Evolutionary conservation across 2,329 filamentous ascomycete species (phyloP).

Genomic region (Aspergillus sergii): DNA sequence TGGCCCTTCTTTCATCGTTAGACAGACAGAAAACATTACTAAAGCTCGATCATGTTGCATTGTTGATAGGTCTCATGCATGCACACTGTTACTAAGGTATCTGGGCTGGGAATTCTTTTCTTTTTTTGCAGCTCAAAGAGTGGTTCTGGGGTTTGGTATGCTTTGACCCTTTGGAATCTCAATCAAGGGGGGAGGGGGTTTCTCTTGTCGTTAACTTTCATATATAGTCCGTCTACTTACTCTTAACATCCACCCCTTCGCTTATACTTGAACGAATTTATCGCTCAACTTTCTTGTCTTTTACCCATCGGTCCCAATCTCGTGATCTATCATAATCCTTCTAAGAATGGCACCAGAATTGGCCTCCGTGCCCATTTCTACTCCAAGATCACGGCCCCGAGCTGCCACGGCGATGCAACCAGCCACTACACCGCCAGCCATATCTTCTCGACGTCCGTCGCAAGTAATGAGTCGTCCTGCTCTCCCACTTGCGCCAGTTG

Average conservation of each 20-base stretch:
- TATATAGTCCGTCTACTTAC: background rate
- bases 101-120: background rate
- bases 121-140: background rate
- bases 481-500: slow-evolving; percentile 33
- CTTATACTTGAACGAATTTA: background rate
- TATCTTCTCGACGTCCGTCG: slow-evolving; percentile 49
- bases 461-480: slow-evolving; percentile 51
- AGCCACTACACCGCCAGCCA: slow-evolving; percentile 36
- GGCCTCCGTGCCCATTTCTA: slow-evolving; percentile 44
- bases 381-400: slow-evolving; percentile 36
- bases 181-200: slow-evolving; percentile 32
- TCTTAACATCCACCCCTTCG: background rate
- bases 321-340: background rate
- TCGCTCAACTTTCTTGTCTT: slow-evolving; percentile 9
- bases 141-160: slow-evolving; percentile 25
- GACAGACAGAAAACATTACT: background rate
- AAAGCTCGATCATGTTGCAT: background rate
- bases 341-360: slow-evolving; percentile 53
- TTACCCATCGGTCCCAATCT: slow-evolving; percentile 6
- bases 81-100: background rate
- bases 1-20: background rate
- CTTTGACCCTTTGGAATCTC: slow-evolving; percentile 25
- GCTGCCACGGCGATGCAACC: slow-evolving; percentile 32
- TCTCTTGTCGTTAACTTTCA: background rate
- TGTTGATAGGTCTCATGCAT: slow-evolving; percentile 3